Evolutionary conservation across 345 rosid species (phyloP), one percentile per base, ranked within the genome.

Genomic region (Camelina hispida): DNA sequence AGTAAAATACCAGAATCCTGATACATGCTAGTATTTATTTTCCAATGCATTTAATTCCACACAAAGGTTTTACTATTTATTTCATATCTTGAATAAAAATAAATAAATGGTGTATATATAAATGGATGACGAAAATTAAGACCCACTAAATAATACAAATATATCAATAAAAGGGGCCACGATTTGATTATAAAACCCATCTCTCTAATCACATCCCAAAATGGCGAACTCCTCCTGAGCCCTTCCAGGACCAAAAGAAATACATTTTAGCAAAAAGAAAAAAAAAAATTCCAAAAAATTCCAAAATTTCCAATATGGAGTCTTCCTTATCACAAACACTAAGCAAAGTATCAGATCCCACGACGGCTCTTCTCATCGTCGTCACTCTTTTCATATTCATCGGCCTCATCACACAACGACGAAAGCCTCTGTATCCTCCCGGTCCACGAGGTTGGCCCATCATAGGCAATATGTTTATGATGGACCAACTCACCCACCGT

Each of bases 401-500:
- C 3, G 77, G 82, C 15, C 65, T 86, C 13, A 20, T 78, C 73
- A 48, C 77, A 17, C 80, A 76, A 2, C 79, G 80, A 30, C 79
- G 88, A 18, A 69, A 85, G 15, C 73, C 66, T 17, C 96, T 88
- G 0, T 88, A 77, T 62, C 99, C 99, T 1, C 99, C 98, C 3
- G 98, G 98, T 4, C 99, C 99, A 0, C 85, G 75, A 66, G 99
- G 99, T 11, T 53, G 84, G 28, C 98, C 98, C 11, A 66, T 96
- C 43, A 83, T 96, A 50, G 99, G 98, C 17, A 96, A 86, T 83
- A 88, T 96, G 91, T 46, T 81, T 2, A 82, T 96, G 95, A 85
- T 91, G 90, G 97, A 93, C 84, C 94, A 93, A 74, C 70, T 96
- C 66, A 96, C 94, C 2, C 99, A 96, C 80, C 91, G 93, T 38